Evolutionary conservation across 2,329 filamentous ascomycete genomes (phyloP).

Genomic region (Sarocladiaceae sp.): DNA sequence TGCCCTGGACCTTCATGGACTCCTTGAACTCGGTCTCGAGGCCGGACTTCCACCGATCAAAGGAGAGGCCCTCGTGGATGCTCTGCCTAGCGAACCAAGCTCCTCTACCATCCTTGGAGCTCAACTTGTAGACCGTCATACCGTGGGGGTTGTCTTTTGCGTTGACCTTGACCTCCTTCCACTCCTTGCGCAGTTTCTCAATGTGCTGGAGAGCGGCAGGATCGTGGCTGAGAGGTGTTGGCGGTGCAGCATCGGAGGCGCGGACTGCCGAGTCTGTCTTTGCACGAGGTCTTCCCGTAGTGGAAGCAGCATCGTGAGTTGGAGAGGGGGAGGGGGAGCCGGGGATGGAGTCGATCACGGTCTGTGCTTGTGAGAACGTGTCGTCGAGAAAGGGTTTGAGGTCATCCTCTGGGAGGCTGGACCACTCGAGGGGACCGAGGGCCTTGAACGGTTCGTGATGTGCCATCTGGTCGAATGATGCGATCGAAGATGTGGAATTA

Average conservation of each 20-base stretch:
- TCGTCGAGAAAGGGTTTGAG: constrained; percentile 47
- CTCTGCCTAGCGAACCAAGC: constrained; percentile 86
- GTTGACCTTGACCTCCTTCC: constrained; percentile 77
- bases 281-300: constrained; percentile 43
- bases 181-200: constrained; percentile 65
- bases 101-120: constrained; percentile 72
- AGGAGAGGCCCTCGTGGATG: constrained; percentile 71
- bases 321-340: constrained; percentile 20
- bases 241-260: background rate
- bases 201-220: constrained; percentile 42
- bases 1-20: constrained; percentile 63
- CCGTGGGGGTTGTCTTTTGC: constrained; percentile 67
- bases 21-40: constrained; percentile 75
- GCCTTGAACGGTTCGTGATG: constrained; percentile 54
- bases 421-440: constrained; percentile 50
- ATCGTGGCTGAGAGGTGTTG: background rate
- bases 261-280: constrained; percentile 47
- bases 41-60: constrained; percentile 70
- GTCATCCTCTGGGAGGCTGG: constrained; percentile 36
- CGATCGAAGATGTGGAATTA: too few relatives aligned
- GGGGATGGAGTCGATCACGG: constrained; percentile 72
- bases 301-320: constrained; percentile 37
- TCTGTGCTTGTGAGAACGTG: constrained; percentile 61
- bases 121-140: constrained; percentile 74
- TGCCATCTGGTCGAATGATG: constrained; percentile 39